These are phyloP conservation scores for Hemileia vastatrix DNA, from an alignment of 1,284 basidiomycete genomes.

Conservation along the genomic window DNA sequence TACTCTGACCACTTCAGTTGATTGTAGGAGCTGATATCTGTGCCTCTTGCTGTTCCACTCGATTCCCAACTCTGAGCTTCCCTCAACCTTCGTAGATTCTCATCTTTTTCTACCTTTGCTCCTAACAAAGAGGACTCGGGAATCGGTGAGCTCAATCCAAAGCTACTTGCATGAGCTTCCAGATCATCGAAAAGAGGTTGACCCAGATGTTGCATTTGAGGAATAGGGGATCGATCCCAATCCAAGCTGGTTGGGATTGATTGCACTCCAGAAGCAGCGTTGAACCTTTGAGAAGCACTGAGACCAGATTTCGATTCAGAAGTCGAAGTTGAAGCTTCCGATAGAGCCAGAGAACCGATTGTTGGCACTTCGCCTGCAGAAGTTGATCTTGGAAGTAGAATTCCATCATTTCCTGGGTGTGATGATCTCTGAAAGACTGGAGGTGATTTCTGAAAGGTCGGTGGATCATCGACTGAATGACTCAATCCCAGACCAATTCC, in stretches of 20 bases:
- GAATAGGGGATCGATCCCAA: conserved; percentile 23
- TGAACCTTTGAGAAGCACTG: not conserved
- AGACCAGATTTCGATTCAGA: not conserved
- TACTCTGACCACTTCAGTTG: too few species aligned
- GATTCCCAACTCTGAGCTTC: too few species aligned
- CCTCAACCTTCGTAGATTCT: too few species aligned
- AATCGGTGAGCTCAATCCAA: too few species aligned
- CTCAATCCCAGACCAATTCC: not conserved
- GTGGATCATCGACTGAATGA: not conserved
- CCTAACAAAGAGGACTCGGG: too few species aligned
- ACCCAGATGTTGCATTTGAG: conserved; percentile 16
- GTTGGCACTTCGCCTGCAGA: not conserved
- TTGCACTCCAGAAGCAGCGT: not conserved
- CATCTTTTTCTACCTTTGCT: too few species aligned
- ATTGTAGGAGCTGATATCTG: too few species aligned
- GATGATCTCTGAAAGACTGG: not conserved
- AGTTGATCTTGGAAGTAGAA: not conserved
- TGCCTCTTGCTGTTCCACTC: too few species aligned
- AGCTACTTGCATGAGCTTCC: too few species aligned
- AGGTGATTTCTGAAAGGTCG: not conserved
- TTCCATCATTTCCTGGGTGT: not conserved
- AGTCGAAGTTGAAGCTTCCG: not conserved
- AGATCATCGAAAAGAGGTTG: too few species aligned
- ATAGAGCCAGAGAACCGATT: not conserved
- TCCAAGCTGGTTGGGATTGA: not conserved